phyloP scores from a whole-genome alignment of 1,284 basidiomycete species.

The Phellinidium pouzarii region DNA sequence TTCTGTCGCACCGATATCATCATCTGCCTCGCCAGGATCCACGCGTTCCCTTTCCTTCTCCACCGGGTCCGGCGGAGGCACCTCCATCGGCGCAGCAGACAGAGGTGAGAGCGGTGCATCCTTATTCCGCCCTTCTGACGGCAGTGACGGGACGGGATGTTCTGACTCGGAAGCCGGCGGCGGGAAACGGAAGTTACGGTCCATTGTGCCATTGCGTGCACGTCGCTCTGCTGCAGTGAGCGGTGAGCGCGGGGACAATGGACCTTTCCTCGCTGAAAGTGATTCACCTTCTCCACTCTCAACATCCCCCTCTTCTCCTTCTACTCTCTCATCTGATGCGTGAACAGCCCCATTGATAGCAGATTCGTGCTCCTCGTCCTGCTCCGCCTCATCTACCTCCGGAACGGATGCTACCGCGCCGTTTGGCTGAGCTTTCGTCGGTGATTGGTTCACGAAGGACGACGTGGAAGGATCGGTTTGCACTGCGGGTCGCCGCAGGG shows the following conservation, averaged over 20 bases:
- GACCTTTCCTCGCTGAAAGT: not conserved
- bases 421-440: constrained; percentile 20
- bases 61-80: constrained; percentile 68
- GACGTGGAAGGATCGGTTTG: constrained; percentile 30
- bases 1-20: constrained; percentile 58
- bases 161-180: constrained; percentile 28
- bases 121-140: constrained; percentile 18
- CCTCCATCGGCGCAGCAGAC: constrained; percentile 49
- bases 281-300: constrained; percentile 25
- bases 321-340: not conserved
- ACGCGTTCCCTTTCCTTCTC: constrained; percentile 55
- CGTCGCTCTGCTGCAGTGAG: constrained; percentile 23
- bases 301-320: no score
- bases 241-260: constrained; percentile 22
- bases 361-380: not conserved
- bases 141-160: constrained; percentile 23
- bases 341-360: not conserved
- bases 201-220: constrained; percentile 61
- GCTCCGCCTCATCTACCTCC: constrained; percentile 12
- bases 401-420: constrained; percentile 17
- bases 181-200: constrained; percentile 71
- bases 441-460: constrained; percentile 34
- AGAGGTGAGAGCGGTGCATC: constrained; percentile 30
- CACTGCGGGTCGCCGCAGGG: constrained; percentile 36
- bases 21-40: constrained; percentile 57